These are phyloP conservation scores for Starmerella stigmatis DNA, from an alignment of 805 yeast genomes.

Conservation along the genomic window DNA sequence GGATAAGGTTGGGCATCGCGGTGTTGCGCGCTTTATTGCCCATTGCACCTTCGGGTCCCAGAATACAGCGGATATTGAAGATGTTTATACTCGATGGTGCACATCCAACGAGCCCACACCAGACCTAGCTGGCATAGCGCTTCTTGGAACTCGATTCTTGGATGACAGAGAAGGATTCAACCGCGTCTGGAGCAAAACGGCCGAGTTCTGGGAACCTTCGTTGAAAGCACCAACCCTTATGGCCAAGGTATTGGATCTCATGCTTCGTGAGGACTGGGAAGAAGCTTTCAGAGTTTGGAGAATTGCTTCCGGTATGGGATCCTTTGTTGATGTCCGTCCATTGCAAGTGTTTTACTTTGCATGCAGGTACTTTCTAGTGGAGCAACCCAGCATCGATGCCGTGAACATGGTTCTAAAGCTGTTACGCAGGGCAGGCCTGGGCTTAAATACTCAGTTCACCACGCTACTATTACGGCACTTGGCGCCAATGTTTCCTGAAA, in stretches of 20 bases:
- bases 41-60: conserved; percentile 15
- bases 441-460: conserved; percentile 11
- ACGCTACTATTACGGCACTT: conserved; percentile 15
- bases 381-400: conserved; percentile 8
- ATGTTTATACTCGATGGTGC: conserved; percentile 10
- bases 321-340: background rate
- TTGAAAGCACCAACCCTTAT: conserved; percentile 9
- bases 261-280: conserved; percentile 10
- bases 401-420: conserved; percentile 11
- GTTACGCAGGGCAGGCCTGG: conserved; percentile 9
- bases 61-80: conserved; percentile 16
- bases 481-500: conserved; percentile 15
- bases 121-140: conserved; percentile 13
- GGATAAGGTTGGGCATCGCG: conserved; percentile 9
- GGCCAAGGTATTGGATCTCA: conserved; percentile 6
- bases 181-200: conserved; percentile 7
- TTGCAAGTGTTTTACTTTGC: conserved; percentile 5
- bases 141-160: conserved; percentile 18
- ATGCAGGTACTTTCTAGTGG: conserved; percentile 14
- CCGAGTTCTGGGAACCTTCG: conserved; percentile 11
- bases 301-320: conserved; percentile 7
- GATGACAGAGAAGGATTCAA: conserved; percentile 13
- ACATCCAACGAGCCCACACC: background rate
- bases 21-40: conserved; percentile 14
- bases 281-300: conserved; percentile 12